Evolutionary conservation across 331 rosid species (phyloP), one percentile per base, ranked within the genome.

Genomic region (Pyrus hybrid): DNA sequence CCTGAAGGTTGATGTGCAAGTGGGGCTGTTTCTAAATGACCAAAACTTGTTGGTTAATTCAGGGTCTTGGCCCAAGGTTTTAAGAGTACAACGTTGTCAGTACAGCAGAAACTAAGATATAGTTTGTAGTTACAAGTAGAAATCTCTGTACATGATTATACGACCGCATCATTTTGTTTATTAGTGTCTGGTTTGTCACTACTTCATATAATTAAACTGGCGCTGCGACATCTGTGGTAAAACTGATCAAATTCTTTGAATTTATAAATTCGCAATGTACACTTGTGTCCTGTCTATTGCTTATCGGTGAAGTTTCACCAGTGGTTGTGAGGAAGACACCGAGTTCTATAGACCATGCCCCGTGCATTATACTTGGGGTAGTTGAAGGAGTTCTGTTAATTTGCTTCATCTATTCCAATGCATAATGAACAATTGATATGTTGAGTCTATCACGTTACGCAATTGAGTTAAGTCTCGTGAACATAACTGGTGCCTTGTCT

Each of bases 401-500:
- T 41, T 41, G 13, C 12, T 22, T 58, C 25, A 25, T 17, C 20
- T 5, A 22, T 72, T 37, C 2, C 13, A 10, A 37, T 37, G 13
- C 45, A 9, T 37, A 0, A 37, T 37, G 45, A 37, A 9, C 2
- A 37, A 37, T 37, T 3, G 23, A 23, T 60, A 72, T 35, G 37
- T 60, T 37, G 60, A 37, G 58, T 23, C 20, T 18, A 17, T 41
- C 37, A 17, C 13, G 1, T 26, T 25, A 37, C 16, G 49, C 22
- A 21, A 6, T 41, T 25, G 77, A 37, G 68, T 26, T 10, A 29
- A 9, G 63, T 14, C 5, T 13, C 30, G 11, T 72, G 23, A 41
- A 29, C 63, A 49, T 76, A 67, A 22, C 37, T 76, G 79, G 35
- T 57, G 61, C n/a, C 28, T 41, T 76, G 18, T 81, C 28, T 75